phyloP scores from a whole-genome alignment of 352 stramenopile species.

The Paralagenidium karlingii region DNA sequence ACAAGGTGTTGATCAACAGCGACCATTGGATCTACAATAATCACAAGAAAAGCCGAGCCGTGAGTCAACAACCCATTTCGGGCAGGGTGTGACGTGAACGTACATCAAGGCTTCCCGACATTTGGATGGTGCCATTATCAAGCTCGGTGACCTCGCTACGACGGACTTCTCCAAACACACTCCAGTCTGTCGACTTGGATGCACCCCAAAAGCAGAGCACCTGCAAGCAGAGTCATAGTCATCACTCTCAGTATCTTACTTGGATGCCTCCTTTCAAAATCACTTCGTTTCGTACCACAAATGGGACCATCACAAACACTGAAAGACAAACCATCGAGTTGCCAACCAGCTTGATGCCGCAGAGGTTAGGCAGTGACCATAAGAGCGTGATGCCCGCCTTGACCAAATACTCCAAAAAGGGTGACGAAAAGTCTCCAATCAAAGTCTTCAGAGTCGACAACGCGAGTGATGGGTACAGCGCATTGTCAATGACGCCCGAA shows the following conservation, averaged over 20 bases:
- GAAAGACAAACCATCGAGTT: conserved; percentile 62
- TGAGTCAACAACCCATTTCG: too few species aligned
- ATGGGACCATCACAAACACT: conserved; percentile 83
- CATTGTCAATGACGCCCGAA: conserved; percentile 87
- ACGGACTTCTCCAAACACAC: conserved; percentile 17
- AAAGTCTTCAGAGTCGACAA: conserved; percentile 26
- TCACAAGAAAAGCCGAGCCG: too few species aligned
- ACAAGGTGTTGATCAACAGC: conserved; percentile 87
- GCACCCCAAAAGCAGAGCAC: conserved; percentile 19
- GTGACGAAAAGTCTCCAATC: conserved; percentile 14
- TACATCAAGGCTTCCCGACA: conserved; percentile 16
- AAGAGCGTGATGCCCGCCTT: conserved; percentile 23
- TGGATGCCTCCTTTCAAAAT: too few species aligned
- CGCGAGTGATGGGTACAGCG: conserved; percentile 83
- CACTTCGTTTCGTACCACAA: conserved; percentile 79
- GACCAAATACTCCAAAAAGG: conserved; percentile 20
- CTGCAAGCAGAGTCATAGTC: too few species aligned
- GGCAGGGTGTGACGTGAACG: too few species aligned
- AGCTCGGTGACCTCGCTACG: conserved; percentile 16
- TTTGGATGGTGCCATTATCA: conserved; percentile 19
- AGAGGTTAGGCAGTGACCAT: conserved; percentile 24
- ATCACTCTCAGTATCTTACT: too few species aligned
- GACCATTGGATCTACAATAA: conserved; percentile 81
- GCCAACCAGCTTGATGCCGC: conserved; percentile 73
- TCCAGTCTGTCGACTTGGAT: conserved; percentile 15